Evolutionary conservation across 2,329 filamentous ascomycete genomes (phyloP).

Genomic region (Hymenoscyphus fructigenus): DNA sequence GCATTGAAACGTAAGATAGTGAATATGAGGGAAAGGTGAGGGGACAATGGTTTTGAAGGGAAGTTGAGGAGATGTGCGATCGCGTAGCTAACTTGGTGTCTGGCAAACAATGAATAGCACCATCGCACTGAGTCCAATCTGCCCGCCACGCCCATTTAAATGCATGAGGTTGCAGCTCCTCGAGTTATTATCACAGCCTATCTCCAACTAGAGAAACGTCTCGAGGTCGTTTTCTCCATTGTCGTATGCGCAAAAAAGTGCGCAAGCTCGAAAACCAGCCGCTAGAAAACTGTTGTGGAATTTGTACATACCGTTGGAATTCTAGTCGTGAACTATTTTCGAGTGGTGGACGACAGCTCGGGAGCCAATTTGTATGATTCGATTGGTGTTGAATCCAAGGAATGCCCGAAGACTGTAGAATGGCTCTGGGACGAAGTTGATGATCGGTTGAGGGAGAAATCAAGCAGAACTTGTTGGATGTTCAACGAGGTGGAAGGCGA

Average conservation of each 20-base stretch:
- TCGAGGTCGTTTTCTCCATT: background rate
- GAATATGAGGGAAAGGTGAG: background rate
- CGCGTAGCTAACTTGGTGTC: background rate
- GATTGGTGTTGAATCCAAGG: constrained; percentile 7
- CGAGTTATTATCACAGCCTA: background rate
- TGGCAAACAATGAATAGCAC: background rate
- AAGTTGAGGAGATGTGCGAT: background rate
- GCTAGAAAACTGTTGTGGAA: background rate
- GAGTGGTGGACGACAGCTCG: constrained; percentile 1
- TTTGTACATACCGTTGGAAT: background rate
- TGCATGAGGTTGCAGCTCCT: background rate
- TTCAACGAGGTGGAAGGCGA: background rate
- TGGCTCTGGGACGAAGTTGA: background rate
- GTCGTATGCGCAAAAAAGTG: background rate
- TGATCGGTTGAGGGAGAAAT: background rate
- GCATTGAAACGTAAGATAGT: background rate
- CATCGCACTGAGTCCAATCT: background rate
- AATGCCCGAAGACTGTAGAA: background rate
- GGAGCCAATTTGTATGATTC: constrained; percentile 2
- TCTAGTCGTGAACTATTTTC: background rate
- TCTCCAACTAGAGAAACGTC: background rate
- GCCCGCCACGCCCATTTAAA: background rate
- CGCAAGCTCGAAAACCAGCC: background rate
- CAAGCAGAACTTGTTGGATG: background rate
- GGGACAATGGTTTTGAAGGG: background rate